A percentile compares a stretch with the other conserved stretches of the same genome.
Evolutionary conservation across 106 monocot genomes (phyloP).

Genomic region (Narthecium ossifragum): DNA sequence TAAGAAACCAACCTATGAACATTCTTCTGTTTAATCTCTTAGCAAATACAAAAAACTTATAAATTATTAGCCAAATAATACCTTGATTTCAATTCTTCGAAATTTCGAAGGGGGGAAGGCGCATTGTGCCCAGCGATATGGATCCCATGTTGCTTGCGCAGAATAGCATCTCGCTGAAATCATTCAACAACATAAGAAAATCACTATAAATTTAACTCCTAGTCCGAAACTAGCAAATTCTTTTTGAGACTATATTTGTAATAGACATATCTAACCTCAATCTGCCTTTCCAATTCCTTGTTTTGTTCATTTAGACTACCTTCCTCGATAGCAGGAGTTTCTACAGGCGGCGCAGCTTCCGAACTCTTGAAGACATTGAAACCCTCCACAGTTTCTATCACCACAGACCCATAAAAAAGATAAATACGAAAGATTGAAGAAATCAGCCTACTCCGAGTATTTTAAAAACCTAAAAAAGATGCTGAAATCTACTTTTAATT

Average conservation of each 20-base stretch:
- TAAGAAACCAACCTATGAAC: too few relatives aligned
- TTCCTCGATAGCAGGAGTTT: conserved; percentile 9
- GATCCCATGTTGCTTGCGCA: conserved; percentile 83
- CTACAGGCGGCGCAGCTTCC: conserved; percentile 1
- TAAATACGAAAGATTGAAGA: neutral
- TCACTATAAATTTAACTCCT: too few relatives aligned
- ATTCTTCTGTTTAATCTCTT: too few relatives aligned
- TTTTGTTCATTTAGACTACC: conserved; percentile 7
- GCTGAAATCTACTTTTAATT: too few relatives aligned
- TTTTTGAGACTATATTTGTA: too few relatives aligned
- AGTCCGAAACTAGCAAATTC: too few relatives aligned
- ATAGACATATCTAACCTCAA: too few relatives aligned
- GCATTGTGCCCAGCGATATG: conserved; percentile 70
- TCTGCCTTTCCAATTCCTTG: conserved; percentile 55
- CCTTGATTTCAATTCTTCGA: conserved; percentile 71
- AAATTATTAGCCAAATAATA: conserved; percentile 12
- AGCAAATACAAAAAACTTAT: too few relatives aligned
- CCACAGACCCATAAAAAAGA: conserved; percentile 7
- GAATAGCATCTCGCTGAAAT: conserved; percentile 48
- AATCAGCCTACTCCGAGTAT: too few relatives aligned
- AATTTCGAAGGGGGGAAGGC: conserved; percentile 63
- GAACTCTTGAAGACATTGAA: conserved; percentile 63
- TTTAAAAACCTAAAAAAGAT: too few relatives aligned
- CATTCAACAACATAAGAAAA: neutral
- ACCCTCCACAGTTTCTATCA: conserved; percentile 43